A percentile compares a stretch with the other conserved stretches of the same genome.
Evolutionary conservation across 441 rosid genomes (phyloP).

Genomic region (Metrosideros polymorpha): DNA sequence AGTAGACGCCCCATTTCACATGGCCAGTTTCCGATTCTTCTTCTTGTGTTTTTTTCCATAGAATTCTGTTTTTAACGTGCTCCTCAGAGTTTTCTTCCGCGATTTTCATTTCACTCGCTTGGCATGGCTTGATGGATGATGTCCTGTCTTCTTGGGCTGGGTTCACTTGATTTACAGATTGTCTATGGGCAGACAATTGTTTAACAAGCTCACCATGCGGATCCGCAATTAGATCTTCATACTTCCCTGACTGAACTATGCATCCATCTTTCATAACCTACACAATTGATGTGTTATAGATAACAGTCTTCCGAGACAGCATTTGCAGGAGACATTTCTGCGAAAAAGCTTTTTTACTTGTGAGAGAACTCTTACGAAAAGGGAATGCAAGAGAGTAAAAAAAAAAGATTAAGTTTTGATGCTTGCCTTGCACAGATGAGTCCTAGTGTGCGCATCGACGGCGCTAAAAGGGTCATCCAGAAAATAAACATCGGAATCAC

Average conservation of each 20-base stretch:
- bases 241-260: slow-evolving; percentile 53
- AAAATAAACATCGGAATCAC: slow-evolving; percentile 46
- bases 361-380: too few relatives aligned
- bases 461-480: slow-evolving; percentile 70
- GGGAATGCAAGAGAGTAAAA: background rate
- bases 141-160: slow-evolving; percentile 12
- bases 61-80: slow-evolving; percentile 1
- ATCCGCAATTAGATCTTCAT: slow-evolving; percentile 34
- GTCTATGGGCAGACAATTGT: slow-evolving; percentile 43
- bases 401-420: slow-evolving; percentile 2
- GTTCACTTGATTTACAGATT: slow-evolving; percentile 41
- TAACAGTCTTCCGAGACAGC: slow-evolving; percentile 49
- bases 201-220: slow-evolving; percentile 37
- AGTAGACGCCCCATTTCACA: slow-evolving; percentile 61
- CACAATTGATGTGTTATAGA: slow-evolving; percentile 15
- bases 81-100: slow-evolving; percentile 21
- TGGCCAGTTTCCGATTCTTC: slow-evolving; percentile 46
- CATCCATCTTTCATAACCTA: slow-evolving; percentile 57
- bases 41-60: slow-evolving; percentile 15
- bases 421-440: slow-evolving; percentile 48
- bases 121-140: background rate
- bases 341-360: background rate
- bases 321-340: slow-evolving; percentile 55
- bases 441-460: slow-evolving; percentile 63
- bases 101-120: slow-evolving; percentile 23